These are phyloP conservation scores for Pythium insidiosum DNA, from an alignment of 352 stramenopile genomes.

Conservation along the genomic window DNA sequence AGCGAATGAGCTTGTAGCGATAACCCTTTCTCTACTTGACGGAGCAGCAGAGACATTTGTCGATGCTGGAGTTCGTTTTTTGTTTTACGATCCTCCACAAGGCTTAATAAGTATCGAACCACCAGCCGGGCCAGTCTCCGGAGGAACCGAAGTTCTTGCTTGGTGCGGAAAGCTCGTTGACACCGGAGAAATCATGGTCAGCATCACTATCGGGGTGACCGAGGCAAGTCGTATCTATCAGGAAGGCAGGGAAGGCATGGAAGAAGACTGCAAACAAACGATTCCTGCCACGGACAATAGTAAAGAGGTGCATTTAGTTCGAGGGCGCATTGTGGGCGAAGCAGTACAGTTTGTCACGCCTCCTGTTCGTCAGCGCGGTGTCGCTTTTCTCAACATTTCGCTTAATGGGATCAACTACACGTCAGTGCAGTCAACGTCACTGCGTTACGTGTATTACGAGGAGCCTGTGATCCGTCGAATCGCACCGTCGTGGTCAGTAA, in stretches of 20 bases:
- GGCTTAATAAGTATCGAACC: conserved; percentile 56
- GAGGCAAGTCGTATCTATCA: conserved; percentile 5
- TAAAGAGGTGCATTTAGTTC: conserved; percentile 18
- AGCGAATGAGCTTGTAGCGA: conserved; percentile 40
- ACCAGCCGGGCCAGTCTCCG: conserved; percentile 35
- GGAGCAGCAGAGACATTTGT: conserved; percentile 23
- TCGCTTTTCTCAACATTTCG: conserved; percentile 51
- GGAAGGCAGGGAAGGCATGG: conserved; percentile 1
- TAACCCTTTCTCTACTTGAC: conserved; percentile 18
- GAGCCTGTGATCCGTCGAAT: conserved; percentile 44
- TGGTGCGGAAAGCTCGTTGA: conserved; percentile 63
- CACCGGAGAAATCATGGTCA: conserved; percentile 57
- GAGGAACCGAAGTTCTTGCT: conserved; percentile 41
- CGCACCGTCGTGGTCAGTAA: conserved; percentile 32
- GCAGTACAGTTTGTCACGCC: conserved; percentile 45
- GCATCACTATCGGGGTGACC: conserved; percentile 21
- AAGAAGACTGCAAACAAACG: not conserved
- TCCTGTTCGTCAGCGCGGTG: conserved; percentile 22
- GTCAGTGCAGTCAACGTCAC: conserved; percentile 25
- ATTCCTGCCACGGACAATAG: not conserved
- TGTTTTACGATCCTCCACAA: conserved; percentile 69
- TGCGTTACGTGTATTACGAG: conserved; percentile 54
- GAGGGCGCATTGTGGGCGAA: conserved; percentile 51
- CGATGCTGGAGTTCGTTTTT: conserved; percentile 38
- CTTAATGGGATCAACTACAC: conserved; percentile 78